Evolutionary conservation across 2,329 filamentous ascomycete species (phyloP).

Genomic region (Pseudogymnoascus sp.): DNA sequence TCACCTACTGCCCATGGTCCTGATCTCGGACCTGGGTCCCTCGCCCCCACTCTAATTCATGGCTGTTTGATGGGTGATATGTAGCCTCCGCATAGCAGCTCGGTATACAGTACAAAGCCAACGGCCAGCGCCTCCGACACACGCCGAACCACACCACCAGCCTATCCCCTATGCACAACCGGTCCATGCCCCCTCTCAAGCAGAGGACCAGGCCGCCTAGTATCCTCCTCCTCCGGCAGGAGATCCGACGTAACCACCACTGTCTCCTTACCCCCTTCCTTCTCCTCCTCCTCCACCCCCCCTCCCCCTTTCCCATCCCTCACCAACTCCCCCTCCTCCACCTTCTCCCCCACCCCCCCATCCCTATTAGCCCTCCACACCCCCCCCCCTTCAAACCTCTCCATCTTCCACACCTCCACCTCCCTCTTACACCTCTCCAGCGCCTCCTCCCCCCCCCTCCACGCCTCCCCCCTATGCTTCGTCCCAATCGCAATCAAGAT

Average conservation of each 20-base stretch:
- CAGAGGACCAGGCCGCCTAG: slow-evolving; percentile 14
- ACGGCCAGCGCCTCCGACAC: neutral
- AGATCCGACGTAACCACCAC: neutral
- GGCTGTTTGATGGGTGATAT: neutral
- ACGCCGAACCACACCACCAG: neutral
- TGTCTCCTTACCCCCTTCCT: too few relatives aligned
- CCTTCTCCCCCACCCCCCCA: slow-evolving; percentile 83
- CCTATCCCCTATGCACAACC: slow-evolving; percentile 14
- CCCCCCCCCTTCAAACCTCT: too few relatives aligned
- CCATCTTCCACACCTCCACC: too few relatives aligned
- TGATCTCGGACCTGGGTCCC: too few relatives aligned
- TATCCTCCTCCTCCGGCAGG: slow-evolving; percentile 10
- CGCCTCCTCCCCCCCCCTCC: too few relatives aligned
- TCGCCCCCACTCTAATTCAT: neutral
- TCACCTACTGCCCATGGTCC: neutral
- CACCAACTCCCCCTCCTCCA: slow-evolving; percentile 45
- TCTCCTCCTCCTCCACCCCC: neutral
- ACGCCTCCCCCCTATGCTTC: too few relatives aligned
- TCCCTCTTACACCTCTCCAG: too few relatives aligned
- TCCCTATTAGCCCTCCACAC: too few relatives aligned
- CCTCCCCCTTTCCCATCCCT: slow-evolving; percentile 1
- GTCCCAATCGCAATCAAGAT: too few relatives aligned
- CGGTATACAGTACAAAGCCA: neutral
- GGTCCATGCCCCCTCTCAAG: slow-evolving; percentile 24
- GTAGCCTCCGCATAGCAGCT: neutral